Evolutionary conservation across 139 green algal species (phyloP).

Genomic region (Prasinococcaceae sp.): DNA sequence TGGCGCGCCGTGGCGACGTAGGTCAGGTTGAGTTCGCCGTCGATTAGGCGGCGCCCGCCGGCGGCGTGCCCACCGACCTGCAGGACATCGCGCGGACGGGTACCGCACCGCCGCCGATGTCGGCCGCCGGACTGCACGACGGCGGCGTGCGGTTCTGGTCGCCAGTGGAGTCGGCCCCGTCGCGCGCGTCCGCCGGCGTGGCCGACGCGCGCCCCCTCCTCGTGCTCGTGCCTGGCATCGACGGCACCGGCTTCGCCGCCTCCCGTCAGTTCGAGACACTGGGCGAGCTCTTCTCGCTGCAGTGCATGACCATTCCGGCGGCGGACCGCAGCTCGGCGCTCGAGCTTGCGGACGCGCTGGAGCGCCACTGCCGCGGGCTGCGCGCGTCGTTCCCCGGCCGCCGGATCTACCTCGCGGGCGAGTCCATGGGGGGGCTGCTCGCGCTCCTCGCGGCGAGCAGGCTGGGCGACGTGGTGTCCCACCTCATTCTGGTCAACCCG

Average conservation of each 20-base stretch:
- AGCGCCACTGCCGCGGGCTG: neutral
- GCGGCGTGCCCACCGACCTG: no score
- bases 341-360: slow-evolving; percentile 4
- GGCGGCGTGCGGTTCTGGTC: no score
- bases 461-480: neutral
- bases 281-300: slow-evolving; percentile 3
- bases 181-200: no score
- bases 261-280: slow-evolving; percentile 10
- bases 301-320: slow-evolving; percentile 6
- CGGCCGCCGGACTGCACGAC: no score
- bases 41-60: no score
- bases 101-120: no score
- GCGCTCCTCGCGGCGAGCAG: slow-evolving; percentile 3
- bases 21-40: no score
- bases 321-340: neutral
- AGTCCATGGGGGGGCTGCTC: slow-evolving; percentile 22
- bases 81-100: no score
- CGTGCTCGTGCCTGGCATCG: slow-evolving; percentile 10
- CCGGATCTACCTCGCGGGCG: slow-evolving; percentile 17
- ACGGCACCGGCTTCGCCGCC: slow-evolving; percentile 16
- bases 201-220: neutral
- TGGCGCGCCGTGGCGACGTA: no score
- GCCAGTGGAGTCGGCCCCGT: no score
- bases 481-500: slow-evolving; percentile 18
- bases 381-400: neutral